A percentile compares a stretch with the other conserved stretches of the same genome.
Evolutionary conservation across 371 early-diverging fungal species (phyloP).

Genomic region (Apophysomyces ossiformis): DNA sequence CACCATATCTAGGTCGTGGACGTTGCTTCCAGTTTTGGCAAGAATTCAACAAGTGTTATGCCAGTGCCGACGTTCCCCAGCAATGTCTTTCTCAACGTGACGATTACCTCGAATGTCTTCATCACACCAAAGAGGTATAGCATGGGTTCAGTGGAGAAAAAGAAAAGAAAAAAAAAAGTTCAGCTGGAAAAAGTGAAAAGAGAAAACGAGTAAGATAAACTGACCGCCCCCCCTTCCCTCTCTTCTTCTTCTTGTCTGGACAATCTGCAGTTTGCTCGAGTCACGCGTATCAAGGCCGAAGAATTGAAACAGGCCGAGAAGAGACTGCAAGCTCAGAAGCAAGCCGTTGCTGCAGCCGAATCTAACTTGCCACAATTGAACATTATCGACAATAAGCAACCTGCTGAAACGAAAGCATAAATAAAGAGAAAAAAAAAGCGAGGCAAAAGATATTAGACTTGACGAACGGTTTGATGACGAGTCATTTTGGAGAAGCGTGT

Average conservation of each 20-base stretch:
- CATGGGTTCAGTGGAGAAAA: neutral
- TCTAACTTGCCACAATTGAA: constrained; percentile 63
- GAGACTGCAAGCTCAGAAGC: constrained; percentile 46
- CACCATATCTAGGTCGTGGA: constrained; percentile 64
- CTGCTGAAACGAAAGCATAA: constrained; percentile 40
- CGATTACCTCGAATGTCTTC: constrained; percentile 85
- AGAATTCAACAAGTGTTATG: constrained; percentile 86
- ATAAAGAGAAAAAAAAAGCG: neutral
- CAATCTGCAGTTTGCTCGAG: constrained; percentile 54
- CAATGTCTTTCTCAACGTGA: constrained; percentile 77
- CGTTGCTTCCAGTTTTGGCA: constrained; percentile 87
- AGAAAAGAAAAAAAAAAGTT: no score
- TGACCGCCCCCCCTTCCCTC: no score
- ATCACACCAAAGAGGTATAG: constrained; percentile 80
- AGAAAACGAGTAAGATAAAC: no score
- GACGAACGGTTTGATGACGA: no score
- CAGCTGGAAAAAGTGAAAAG: no score
- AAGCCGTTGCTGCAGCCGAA: constrained; percentile 59
- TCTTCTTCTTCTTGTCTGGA: no score
- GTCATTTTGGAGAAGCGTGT: no score
- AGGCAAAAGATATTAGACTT: neutral
- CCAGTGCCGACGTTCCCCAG: constrained; percentile 69
- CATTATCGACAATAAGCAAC: constrained; percentile 56
- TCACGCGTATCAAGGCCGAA: constrained; percentile 63
- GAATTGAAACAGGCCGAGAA: constrained; percentile 63